phyloP scores from a whole-genome alignment of 1,284 basidiomycete species.

The Inonotus hispidus region DNA sequence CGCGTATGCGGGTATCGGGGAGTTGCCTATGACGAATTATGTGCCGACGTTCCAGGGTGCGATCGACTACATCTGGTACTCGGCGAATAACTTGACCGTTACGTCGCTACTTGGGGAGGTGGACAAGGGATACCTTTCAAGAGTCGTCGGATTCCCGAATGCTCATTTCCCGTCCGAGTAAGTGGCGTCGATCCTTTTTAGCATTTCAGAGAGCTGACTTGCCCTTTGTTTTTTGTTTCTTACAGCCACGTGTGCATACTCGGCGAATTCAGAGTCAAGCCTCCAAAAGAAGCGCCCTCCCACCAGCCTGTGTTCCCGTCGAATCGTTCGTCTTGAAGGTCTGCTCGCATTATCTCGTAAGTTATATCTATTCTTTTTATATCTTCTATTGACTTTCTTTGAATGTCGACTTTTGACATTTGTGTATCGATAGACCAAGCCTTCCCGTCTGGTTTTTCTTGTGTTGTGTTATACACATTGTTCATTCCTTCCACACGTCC shows the following conservation, averaged over 20 bases:
- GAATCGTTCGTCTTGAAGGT: constrained; percentile 14
- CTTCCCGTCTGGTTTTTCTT: neutral
- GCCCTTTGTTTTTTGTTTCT: constrained; percentile 21
- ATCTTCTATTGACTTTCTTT: neutral
- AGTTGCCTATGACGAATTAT: constrained; percentile 85
- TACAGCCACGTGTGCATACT: constrained; percentile 61
- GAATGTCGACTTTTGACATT: neutral
- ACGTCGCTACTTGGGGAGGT: constrained; percentile 88
- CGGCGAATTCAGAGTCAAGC: constrained; percentile 71
- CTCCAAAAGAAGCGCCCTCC: constrained; percentile 42
- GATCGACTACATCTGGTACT: constrained; percentile 96
- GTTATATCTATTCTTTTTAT: neutral
- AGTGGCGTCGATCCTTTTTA: constrained; percentile 35
- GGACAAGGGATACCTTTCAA: constrained; percentile 81
- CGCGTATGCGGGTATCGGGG: constrained; percentile 67
- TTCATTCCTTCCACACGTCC: constrained; percentile 3
- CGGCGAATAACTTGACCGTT: constrained; percentile 72
- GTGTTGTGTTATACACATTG: constrained; percentile 11
- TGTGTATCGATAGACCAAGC: neutral
- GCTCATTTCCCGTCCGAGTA: constrained; percentile 94
- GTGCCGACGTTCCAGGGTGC: constrained; percentile 81
- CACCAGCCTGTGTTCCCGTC: constrained; percentile 31
- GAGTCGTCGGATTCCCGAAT: constrained; percentile 96
- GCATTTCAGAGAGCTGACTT: constrained; percentile 13
- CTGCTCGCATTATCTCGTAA: neutral